These are phyloP conservation scores for Fusarium verticillioides DNA, from an alignment of 2,329 filamentous ascomycete genomes.

Conservation along the genomic window DNA sequence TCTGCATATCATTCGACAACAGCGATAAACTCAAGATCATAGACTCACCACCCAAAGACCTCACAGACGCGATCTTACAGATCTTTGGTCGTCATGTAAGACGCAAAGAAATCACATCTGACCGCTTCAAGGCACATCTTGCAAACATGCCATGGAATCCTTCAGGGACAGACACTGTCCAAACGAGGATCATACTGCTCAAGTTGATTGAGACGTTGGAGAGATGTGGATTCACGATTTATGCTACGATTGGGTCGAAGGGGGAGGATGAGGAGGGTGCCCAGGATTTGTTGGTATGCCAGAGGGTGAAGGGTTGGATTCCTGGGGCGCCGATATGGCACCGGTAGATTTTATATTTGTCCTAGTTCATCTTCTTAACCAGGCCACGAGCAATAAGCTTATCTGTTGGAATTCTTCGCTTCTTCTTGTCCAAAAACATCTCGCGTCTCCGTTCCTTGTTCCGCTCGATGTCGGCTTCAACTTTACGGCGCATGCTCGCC, in stretches of 20 bases:
- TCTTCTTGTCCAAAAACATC: neutral
- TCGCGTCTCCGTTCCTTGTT: neutral
- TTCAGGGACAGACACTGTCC: neutral
- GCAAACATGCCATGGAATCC: conserved; percentile 3
- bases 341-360: neutral
- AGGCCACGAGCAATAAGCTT: rapidly evolving
- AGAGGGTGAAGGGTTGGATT: conserved; percentile 22
- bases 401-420: rapidly evolving
- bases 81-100: neutral
- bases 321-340: conserved; percentile 27
- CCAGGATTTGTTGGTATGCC: conserved; percentile 23
- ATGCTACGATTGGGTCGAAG: conserved; percentile 7
- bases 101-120: neutral
- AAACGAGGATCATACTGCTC: neutral
- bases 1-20: conserved; percentile 23
- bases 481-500: rapidly evolving
- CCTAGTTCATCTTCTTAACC: rapidly evolving
- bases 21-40: conserved; percentile 27
- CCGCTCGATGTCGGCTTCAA: neutral
- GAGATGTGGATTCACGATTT: conserved; percentile 10
- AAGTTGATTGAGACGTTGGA: conserved; percentile 5
- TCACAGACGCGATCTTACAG: conserved; percentile 3
- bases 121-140: neutral
- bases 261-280: neutral
- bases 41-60: conserved; percentile 5